Base-by-base conservation (phyloP, 2,329 filamentous ascomycete genomes). In the Beauveria varroae region DNA sequence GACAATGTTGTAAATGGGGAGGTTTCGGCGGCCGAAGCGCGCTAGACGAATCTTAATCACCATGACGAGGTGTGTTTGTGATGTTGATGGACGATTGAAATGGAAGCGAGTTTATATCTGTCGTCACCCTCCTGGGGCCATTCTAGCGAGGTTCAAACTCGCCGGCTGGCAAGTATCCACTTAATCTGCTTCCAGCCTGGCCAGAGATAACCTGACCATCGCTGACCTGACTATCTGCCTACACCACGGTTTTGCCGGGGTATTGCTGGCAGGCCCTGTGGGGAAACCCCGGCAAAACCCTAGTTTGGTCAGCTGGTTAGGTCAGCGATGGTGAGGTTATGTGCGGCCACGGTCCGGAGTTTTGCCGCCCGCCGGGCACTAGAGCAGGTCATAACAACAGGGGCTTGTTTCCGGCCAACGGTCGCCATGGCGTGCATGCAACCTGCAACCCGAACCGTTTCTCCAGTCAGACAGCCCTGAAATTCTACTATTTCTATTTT, bases 1-100 rank as follows among this genome's bases (percentile, higher is more conserved):
- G 67, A 98, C 91, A 65, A 99, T 97, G 79, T 99, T 99, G 83
- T 96, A 99, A 69, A 97, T 89, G 2, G 95, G 93, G n/a, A 85
- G 74, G 73, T 96, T 93, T 66, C 84, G 86, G 74, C 89, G 91
- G 72, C 93, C 92, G 74, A 98, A 96, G 74, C 95, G 93, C 68
- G 95, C 90, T 68, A 99, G 86, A 63, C 95, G 89, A 75, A 99
- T 95, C 74, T 90, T 90, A 70, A 99, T 83, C 64, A 98, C 93
- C 95, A 99, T 96, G 57, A 68, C 83, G 64, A 7, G 26, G 22
- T 18, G 20, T n/a, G 8, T 5, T 18, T 43, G 41, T 20, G 16
- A 26, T 20, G 58, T 37, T 30, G 57, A 16, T 46, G 49, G 37
- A 37, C 22, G 28, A 30, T 46, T 60, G 34, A 16, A 46, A 24